Evolutionary conservation across 2,329 filamentous ascomycete species (phyloP).

Genomic region (Torrubiella hemipterigena): DNA sequence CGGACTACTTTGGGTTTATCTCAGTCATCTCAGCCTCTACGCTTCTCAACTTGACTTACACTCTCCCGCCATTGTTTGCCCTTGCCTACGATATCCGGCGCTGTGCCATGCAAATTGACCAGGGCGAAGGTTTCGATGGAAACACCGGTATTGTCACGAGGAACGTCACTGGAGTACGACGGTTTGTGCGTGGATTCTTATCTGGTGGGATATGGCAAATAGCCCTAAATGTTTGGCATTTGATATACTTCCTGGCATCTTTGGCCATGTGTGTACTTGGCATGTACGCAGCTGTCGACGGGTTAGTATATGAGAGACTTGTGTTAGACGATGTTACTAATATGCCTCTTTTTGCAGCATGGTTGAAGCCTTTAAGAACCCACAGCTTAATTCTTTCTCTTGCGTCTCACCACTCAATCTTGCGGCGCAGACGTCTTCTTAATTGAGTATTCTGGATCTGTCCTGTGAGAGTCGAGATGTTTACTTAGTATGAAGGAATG

Average conservation of each 20-base stretch:
- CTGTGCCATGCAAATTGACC: slow-evolving; percentile 6
- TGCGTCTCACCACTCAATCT: slow-evolving; percentile 9
- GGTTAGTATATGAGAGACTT: not conserved
- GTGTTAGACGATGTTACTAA: not conserved
- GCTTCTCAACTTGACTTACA: slow-evolving; percentile 48
- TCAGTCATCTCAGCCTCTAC: slow-evolving; percentile 40
- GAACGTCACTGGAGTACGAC: not conserved
- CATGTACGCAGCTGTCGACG: slow-evolving; percentile 1
- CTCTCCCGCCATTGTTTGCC: slow-evolving; percentile 32
- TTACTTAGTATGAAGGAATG: no score
- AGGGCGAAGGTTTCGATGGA: slow-evolving; percentile 10
- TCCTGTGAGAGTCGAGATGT: no score
- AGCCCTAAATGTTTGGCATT: not conserved
- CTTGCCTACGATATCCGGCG: slow-evolving; percentile 10
- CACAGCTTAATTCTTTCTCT: slow-evolving; percentile 10
- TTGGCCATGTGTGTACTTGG: slow-evolving; percentile 1
- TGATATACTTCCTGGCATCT: slow-evolving; percentile 1
- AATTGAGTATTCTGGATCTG: no score
- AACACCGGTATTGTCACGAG: not conserved
- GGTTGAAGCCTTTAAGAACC: slow-evolving; percentile 8
- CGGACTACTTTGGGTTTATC: slow-evolving; percentile 34
- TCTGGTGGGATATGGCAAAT: not conserved
- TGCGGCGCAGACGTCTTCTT: no score
- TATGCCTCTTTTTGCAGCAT: slow-evolving; percentile 2
- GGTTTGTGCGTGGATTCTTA: not conserved